Conservation (phyloP, 2,329 filamentous ascomycete genomes). For the Polytolypa hystricis region DNA sequence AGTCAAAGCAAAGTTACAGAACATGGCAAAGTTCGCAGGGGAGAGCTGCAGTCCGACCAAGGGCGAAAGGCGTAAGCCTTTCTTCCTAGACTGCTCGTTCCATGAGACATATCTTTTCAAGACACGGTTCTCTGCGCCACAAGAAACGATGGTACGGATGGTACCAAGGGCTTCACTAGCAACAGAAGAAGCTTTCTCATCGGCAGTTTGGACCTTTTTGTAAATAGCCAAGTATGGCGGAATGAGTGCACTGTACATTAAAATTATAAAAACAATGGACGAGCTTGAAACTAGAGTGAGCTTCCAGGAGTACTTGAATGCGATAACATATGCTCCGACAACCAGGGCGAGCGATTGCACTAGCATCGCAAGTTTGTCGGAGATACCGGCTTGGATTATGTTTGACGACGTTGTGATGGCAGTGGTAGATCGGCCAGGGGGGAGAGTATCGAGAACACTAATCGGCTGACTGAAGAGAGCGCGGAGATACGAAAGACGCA, state of each 20-base stretch:
- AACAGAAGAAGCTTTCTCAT: constrained; percentile 27
- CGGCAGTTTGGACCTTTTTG: constrained; percentile 26
- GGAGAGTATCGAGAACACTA: constrained; percentile 39
- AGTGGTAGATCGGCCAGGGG: constrained; percentile 39
- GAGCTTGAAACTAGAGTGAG: constrained; percentile 42
- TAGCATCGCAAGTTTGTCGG: constrained; percentile 38
- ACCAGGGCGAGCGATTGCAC: constrained; percentile 33
- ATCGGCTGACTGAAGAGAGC: constrained; percentile 41
- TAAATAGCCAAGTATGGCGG: constrained; percentile 25
- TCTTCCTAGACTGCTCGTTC: constrained; percentile 26
- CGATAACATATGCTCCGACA: constrained; percentile 38
- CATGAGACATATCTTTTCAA: constrained; percentile 25
- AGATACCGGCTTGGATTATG: constrained; percentile 44
- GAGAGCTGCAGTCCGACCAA: constrained; percentile 23
- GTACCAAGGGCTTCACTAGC: constrained; percentile 33
- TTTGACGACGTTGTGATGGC: constrained; percentile 44
- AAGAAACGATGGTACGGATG: constrained; percentile 35
- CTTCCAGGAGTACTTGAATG: constrained; percentile 42
- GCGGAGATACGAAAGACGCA: constrained; percentile 40
- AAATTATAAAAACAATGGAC: constrained; percentile 32
- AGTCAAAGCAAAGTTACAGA: constrained; percentile 24
- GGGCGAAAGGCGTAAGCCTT: constrained; percentile 19
- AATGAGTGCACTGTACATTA: constrained; percentile 22
- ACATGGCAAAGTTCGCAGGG: constrained; percentile 27
- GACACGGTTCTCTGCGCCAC: constrained; percentile 31